These are phyloP conservation scores for Endotrypanum monterogeii DNA, from an alignment of 208 protist species.

Conservation along the genomic window DNA sequence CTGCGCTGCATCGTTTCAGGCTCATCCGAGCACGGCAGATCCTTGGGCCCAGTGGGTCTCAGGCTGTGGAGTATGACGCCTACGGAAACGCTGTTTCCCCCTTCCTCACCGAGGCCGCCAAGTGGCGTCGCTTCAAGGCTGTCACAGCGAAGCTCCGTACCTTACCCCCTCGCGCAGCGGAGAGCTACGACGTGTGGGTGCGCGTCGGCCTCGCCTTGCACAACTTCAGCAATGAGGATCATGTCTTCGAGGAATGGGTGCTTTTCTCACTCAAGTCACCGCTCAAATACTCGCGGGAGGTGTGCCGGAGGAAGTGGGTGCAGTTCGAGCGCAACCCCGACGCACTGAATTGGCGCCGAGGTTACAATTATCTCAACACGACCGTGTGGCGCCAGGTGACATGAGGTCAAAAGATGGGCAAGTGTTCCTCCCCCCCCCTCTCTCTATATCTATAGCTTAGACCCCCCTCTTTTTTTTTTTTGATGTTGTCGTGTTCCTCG, in stretches of 20 bases:
- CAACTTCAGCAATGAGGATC: slow-evolving; percentile 88
- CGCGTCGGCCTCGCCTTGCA: slow-evolving; percentile 84
- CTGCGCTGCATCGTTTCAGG: slow-evolving; percentile 50
- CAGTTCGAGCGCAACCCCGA: slow-evolving; percentile 88
- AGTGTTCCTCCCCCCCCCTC: too few relatives aligned
- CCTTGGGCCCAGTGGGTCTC: slow-evolving; percentile 45
- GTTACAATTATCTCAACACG: slow-evolving; percentile 84
- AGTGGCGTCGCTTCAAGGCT: slow-evolving; percentile 71
- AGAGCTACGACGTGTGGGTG: slow-evolving; percentile 80
- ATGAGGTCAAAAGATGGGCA: not conserved
- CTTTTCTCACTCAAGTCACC: slow-evolving; percentile 76
- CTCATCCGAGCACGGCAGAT: slow-evolving; percentile 53
- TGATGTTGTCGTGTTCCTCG: too few relatives aligned
- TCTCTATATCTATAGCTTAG: too few relatives aligned
- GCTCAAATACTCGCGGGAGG: slow-evolving; percentile 78
- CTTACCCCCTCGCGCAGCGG: slow-evolving; percentile 58
- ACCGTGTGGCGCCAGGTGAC: slow-evolving; percentile 70
- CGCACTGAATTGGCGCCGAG: slow-evolving; percentile 79
- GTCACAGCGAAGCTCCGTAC: slow-evolving; percentile 61
- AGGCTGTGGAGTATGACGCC: slow-evolving; percentile 72
- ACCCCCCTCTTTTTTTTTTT: too few relatives aligned
- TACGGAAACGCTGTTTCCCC: slow-evolving; percentile 79
- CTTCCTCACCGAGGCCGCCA: slow-evolving; percentile 70
- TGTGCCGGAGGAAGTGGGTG: slow-evolving; percentile 79
- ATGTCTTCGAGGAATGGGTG: slow-evolving; percentile 89